Base-by-base conservation (phyloP, 805 yeast species). In the Geotrichum ghanense region DNA sequence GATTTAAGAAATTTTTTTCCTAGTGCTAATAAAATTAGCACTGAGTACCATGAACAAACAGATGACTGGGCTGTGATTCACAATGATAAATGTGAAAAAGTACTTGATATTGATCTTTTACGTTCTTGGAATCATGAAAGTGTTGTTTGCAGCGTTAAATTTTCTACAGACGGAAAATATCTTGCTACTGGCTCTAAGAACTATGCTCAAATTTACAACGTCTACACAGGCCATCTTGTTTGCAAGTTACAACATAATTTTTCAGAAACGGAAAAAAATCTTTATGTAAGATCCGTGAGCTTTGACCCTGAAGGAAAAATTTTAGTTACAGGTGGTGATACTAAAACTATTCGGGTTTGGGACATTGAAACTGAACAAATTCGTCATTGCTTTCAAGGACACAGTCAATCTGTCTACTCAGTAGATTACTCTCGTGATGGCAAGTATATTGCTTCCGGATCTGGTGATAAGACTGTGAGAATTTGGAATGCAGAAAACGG, bases 171-270 rank as follows among this genome's bases (percentile, higher is more conserved):
- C 63, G 97, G 97, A 52, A 83, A 84, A 66, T 85, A 77, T 61
- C 72, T 90, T 55, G 98, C 97, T 22, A 90, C 97, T 14, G 98
- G 98, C 44, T 89, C 97, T 71, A 92, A 90, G 70, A 86, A 87
- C 63, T 78, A 92, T 40, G 92, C 97, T 2, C 96, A 89, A 66
- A 95, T 90, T 48, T 90, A 82, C 67, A 83, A 84, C 55, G 97
- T 89, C 44, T 82, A 82, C 58, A 83, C 95, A 19, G 97, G 98
- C 56, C 89, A 84, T 58, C 72, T 87, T 52, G 79, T 87, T 51
- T 94, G 95, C 47, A 78, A 84, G 62, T 74, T 90, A 58, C 79
- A 83, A 53, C 97, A 90, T 65, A 95, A 89, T 58, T 68, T 76
- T 46, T 77, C 75, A 47, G 81, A 81, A 50, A 74, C 78, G 24